Evolutionary conservation across 2,329 filamentous ascomycete species (phyloP), one percentile per base, ranked within the genome.

Genomic region (Tolypocladium guangdongense): DNA sequence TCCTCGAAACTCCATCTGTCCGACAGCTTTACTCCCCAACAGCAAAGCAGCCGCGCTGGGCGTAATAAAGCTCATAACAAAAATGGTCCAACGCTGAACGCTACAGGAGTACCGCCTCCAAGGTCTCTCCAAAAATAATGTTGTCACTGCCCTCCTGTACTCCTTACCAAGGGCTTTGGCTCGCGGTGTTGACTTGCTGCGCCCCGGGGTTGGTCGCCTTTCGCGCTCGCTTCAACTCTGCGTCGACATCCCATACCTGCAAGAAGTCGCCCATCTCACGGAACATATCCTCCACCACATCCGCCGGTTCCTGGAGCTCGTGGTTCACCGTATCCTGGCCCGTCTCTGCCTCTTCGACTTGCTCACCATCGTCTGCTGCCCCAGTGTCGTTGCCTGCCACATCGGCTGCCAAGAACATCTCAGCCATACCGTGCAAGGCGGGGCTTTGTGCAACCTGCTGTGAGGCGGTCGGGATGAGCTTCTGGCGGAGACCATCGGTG

Each of bases 401-500:
- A 27, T 68, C 64, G 4, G 60, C 59, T 22, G 58, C 49, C 46
- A 64, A 38, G 22, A 64, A 63, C 3, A 53, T 57, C 35, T 62
- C 59, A 12, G 59, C 64, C 60, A 65, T 64, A 12, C 58, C 60
- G 33, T 57, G 54, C 12, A 57, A 54, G n/a, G 56, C 53, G n/a
- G 63, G 63, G 38, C 61, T 63, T 24, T 52, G 52, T n/a, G 56
- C 36, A 11, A 54, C 58, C 36, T 59, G 49, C 56, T 78, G 74
- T 6, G 73, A 77, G 14, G 64, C 67, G 20, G 68, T 71, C 5
- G 73, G 74, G 2, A 76, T 59, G 1, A 77, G 59, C 16, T 63
- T 65, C 49, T 63, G 60, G n/a, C 61, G 63, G 24, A 62, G 59
- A 5, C 59, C 58, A 41, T 63, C 65, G 51, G 63, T 60, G 20